Percentiles rank a stretch among this genome's conserved stretches.
Conservation (phyloP, 352 stramenopile genomes). For the Peronospora farinosa region DNA sequence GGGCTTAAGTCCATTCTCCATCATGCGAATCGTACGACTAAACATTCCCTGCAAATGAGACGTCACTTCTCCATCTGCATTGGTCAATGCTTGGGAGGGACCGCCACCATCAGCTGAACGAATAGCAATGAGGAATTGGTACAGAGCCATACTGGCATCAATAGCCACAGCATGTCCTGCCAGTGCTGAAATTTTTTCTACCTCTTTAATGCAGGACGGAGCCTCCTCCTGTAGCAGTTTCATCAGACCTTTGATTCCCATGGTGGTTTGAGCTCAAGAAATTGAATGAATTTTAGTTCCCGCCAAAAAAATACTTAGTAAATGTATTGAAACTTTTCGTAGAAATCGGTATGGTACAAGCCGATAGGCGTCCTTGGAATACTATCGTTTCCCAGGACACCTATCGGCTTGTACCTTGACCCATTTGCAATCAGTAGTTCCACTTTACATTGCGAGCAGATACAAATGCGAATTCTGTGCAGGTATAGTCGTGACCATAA, state of each 20-base stretch:
- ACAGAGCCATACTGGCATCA: slow-evolving; percentile 98
- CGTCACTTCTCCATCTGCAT: slow-evolving; percentile 95
- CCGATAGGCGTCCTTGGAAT: no score
- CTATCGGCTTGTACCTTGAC: no score
- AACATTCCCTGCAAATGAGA: slow-evolving; percentile 94
- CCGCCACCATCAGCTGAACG: slow-evolving; percentile 79
- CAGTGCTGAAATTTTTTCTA: slow-evolving; percentile 90
- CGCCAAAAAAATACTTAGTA: not conserved
- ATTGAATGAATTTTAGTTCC: not conserved
- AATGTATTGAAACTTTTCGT: no score
- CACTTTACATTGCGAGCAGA: slow-evolving; percentile 16
- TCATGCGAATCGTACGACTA: slow-evolving; percentile 97
- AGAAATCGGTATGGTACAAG: no score
- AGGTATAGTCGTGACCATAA: not conserved
- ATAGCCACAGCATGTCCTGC: slow-evolving; percentile 96
- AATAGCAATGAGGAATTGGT: slow-evolving; percentile 96
- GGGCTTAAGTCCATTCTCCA: slow-evolving; percentile 96
- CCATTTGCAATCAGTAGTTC: slow-evolving; percentile 18
- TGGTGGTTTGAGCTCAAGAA: no score
- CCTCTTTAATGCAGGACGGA: slow-evolving; percentile 92
- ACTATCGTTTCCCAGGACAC: no score
- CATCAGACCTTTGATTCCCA: slow-evolving; percentile 99
- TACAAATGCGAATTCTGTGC: slow-evolving; percentile 20
- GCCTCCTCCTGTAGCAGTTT: slow-evolving; percentile 97
- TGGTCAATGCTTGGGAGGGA: slow-evolving; percentile 92